phyloP scores from a whole-genome alignment of 2,329 filamentous ascomycete species.

The Emericellopsis cladophorae region DNA sequence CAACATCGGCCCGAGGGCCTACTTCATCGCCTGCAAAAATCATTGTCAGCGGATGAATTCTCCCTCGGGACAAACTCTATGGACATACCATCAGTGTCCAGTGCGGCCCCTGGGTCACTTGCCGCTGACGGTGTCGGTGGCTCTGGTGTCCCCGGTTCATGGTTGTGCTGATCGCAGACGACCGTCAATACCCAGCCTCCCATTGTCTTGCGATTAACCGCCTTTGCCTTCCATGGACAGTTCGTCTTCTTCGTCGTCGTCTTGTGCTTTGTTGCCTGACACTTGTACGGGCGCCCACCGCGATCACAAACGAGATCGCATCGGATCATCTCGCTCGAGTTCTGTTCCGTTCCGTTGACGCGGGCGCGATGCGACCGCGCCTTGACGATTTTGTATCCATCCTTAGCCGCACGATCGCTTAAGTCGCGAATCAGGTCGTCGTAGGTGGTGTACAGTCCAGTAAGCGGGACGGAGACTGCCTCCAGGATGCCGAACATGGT shows the following conservation, averaged over 20 bases:
- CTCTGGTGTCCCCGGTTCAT: conserved; percentile 29
- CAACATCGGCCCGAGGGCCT: conserved; percentile 19
- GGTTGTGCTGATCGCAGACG: conserved; percentile 29
- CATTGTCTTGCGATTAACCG: conserved; percentile 27
- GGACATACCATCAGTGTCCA: conserved; percentile 10
- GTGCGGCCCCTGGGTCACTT: conserved; percentile 19
- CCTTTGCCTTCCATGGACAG: conserved; percentile 32
- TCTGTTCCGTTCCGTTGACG: conserved; percentile 24
- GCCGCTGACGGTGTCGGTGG: conserved; percentile 20
- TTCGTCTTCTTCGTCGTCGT: conserved; percentile 32
- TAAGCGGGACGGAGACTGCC: conserved; percentile 21
- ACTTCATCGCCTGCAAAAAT: background rate
- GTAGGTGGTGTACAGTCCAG: conserved; percentile 23
- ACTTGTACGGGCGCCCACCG: conserved; percentile 28
- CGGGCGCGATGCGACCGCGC: conserved; percentile 27
- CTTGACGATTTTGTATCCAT: conserved; percentile 33
- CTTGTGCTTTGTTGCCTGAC: conserved; percentile 30
- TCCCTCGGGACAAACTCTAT: background rate
- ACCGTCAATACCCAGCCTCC: conserved; percentile 31
- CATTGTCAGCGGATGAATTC: background rate
- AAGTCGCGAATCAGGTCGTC: conserved; percentile 27
- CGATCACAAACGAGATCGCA: conserved; percentile 32
- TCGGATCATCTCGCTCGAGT: conserved; percentile 28
- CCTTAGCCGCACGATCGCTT: conserved; percentile 26
- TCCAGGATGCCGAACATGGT: conserved; percentile 31